phyloP scores from a whole-genome alignment of 2,329 filamentous ascomycete species.

The Beauveria australis region DNA sequence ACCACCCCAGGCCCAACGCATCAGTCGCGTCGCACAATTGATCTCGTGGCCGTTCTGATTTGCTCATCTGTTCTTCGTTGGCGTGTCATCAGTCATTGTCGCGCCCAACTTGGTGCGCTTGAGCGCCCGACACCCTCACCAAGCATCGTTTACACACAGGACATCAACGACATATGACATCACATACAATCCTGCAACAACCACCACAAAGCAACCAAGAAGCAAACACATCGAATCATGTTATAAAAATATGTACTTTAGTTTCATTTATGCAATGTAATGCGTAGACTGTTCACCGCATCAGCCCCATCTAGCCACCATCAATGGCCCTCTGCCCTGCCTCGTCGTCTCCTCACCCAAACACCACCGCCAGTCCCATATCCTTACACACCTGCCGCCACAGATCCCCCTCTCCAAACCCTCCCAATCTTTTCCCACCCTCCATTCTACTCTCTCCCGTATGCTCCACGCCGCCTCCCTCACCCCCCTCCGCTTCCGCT shows the following conservation, averaged over 20 bases:
- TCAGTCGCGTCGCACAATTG: no score
- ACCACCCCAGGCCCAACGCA: no score
- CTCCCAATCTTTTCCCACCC: neutral
- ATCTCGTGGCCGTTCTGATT: no score
- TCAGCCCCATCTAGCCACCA: neutral
- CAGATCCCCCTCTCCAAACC: slow-evolving; percentile 27
- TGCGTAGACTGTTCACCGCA: neutral
- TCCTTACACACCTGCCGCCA: slow-evolving; percentile 51
- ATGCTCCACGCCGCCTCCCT: neutral
- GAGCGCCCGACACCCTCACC: neutral
- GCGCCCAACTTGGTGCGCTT: neutral
- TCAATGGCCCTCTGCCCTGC: neutral
- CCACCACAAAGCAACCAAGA: no score
- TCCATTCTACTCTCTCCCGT: neutral
- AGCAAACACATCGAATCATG: no score
- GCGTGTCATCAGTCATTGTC: neutral
- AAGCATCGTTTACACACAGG: neutral
- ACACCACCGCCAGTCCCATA: slow-evolving; percentile 51
- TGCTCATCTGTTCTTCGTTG: neutral
- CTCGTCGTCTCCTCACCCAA: slow-evolving; percentile 35
- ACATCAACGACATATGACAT: neutral
- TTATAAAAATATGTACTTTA: no score
- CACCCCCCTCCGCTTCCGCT: slow-evolving; percentile 14
- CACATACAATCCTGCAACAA: neutral
- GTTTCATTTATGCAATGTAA: neutral